phyloP scores from a whole-genome alignment of 2,329 filamentous ascomycete genomes.

The Tolypocladium paradoxum region DNA sequence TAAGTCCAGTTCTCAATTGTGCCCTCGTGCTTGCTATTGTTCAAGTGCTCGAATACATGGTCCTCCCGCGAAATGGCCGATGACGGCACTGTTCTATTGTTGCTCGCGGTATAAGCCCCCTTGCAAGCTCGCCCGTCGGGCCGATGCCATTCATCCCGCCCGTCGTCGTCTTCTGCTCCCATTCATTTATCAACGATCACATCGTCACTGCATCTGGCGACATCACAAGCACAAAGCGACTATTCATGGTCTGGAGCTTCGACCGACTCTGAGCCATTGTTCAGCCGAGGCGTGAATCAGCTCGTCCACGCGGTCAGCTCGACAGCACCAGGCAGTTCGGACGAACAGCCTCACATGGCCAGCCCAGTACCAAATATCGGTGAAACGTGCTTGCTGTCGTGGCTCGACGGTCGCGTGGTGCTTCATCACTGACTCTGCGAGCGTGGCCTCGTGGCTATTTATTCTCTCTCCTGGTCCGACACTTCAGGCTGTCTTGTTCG shows the following conservation, averaged over 20 bases:
- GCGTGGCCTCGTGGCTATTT: not conserved
- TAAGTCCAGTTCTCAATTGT: conserved; percentile 1
- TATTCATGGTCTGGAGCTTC: not conserved
- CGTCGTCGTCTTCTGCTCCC: not conserved
- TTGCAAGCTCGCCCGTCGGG: not conserved
- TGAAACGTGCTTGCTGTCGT: not conserved
- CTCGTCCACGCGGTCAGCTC: not conserved
- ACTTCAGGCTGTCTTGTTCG: not conserved
- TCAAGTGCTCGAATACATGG: not conserved
- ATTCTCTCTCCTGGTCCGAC: not conserved
- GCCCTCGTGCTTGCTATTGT: not conserved
- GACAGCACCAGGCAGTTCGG: not conserved
- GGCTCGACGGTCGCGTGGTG: not conserved
- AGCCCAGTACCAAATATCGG: not conserved
- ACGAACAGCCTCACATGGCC: not conserved
- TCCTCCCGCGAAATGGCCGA: not conserved
- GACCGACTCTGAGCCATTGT: not conserved
- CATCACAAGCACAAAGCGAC: not conserved
- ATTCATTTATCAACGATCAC: not conserved
- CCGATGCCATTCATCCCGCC: not conserved
- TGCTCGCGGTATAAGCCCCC: not conserved
- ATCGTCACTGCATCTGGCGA: not conserved
- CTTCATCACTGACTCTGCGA: not conserved
- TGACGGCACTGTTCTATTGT: not conserved
- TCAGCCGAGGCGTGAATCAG: not conserved